Percentiles rank a stretch among this genome's conserved stretches.
Evolutionary conservation across 2,329 filamentous ascomycete species (phyloP).

Genomic region (Penicillium sp.): DNA sequence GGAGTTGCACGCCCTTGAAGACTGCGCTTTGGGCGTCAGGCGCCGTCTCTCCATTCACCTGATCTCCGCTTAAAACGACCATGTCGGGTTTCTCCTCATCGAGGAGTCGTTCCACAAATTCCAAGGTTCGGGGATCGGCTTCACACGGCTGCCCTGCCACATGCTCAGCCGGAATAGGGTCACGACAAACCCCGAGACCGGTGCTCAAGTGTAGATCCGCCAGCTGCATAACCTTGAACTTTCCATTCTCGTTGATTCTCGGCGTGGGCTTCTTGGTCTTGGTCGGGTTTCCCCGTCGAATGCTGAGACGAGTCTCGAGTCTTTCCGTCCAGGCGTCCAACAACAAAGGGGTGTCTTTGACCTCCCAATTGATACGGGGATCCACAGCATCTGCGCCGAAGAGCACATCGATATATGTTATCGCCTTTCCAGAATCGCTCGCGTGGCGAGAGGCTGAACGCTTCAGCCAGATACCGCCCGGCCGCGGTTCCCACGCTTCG

Average conservation of each 20-base stretch:
- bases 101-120: conserved; percentile 76
- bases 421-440: conserved; percentile 66
- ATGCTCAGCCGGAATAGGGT: conserved; percentile 69
- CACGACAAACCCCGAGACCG: conserved; percentile 76
- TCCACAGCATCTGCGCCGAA: conserved; percentile 91
- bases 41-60: conserved; percentile 89
- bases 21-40: conserved; percentile 89
- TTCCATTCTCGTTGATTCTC: conserved; percentile 78
- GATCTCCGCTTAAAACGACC: conserved; percentile 86
- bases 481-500: conserved; percentile 70
- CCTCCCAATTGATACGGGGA: conserved; percentile 76
- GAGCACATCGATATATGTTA: conserved; percentile 79
- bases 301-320: conserved; percentile 68
- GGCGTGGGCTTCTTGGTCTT: conserved; percentile 65
- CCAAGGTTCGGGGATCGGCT: conserved; percentile 83
- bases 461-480: conserved; percentile 76
- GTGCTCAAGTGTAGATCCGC: conserved; percentile 94
- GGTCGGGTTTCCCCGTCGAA: conserved; percentile 65
- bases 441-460: conserved; percentile 66
- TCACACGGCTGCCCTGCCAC: conserved; percentile 71
- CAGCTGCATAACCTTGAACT: conserved; percentile 95
- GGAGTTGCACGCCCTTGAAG: conserved; percentile 82
- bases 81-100: conserved; percentile 93
- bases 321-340: conserved; percentile 58
- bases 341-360: conserved; percentile 68